Evolutionary conservation across 371 early-diverging fungal genomes (phyloP).

Genomic region (Mycotypha africana): DNA sequence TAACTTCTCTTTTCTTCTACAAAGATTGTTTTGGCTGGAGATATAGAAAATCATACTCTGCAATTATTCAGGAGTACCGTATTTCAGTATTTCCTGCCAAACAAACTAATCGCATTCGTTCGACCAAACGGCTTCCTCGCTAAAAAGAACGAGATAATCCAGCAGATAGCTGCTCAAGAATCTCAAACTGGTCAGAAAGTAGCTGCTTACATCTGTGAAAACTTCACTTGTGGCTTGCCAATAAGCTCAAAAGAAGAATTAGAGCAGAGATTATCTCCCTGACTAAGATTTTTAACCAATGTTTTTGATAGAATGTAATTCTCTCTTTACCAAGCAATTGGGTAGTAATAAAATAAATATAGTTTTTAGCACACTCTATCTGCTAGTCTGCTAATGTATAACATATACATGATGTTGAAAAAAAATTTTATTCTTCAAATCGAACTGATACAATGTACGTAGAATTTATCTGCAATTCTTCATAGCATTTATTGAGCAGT

Average conservation of each 20-base stretch:
- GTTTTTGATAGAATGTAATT: too few relatives aligned
- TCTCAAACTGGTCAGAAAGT: constrained; percentile 2
- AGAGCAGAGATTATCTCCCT: too few relatives aligned
- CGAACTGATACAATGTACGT: neutral
- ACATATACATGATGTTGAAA: too few relatives aligned
- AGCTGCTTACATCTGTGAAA: constrained; percentile 38
- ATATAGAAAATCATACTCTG: constrained; percentile 9
- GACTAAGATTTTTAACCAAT: too few relatives aligned
- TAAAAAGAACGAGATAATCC: constrained; percentile 19
- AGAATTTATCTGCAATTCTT: neutral
- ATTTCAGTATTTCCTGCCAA: constrained; percentile 26
- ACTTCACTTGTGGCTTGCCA: constrained; percentile 46
- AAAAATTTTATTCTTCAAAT: too few relatives aligned
- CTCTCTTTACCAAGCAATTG: too few relatives aligned
- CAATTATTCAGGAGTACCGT: constrained; percentile 17
- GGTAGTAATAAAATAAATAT: too few relatives aligned
- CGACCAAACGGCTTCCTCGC: constrained; percentile 21
- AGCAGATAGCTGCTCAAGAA: constrained; percentile 12
- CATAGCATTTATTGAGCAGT: constrained; percentile 27
- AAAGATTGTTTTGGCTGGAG: constrained; percentile 38
- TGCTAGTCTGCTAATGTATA: too few relatives aligned
- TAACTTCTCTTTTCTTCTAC: neutral
- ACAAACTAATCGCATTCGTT: constrained; percentile 27
- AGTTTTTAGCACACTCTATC: too few relatives aligned
- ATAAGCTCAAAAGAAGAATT: constrained; percentile 15